Conservation (phyloP, 2,329 filamentous ascomycete genomes). For the Elsinoe batatas region DNA sequence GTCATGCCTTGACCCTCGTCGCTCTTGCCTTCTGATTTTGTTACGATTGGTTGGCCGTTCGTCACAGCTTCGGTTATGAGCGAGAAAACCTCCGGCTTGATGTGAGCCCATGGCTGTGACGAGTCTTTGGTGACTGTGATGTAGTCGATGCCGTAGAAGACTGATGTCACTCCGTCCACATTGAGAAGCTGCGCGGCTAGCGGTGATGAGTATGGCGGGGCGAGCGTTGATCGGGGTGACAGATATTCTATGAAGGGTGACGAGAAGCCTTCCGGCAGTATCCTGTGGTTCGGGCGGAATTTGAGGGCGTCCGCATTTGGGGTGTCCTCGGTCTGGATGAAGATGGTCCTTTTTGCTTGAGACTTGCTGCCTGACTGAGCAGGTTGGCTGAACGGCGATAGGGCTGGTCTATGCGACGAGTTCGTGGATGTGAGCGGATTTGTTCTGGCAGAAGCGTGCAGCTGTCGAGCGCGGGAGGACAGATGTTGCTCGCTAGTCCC, state of each 20-base stretch:
- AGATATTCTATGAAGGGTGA: conserved; percentile 87
- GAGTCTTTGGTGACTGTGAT: conserved; percentile 91
- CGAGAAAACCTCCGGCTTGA: conserved; percentile 91
- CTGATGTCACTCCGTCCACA: conserved; percentile 85
- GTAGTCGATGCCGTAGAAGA: conserved; percentile 92
- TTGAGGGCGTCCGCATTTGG: conserved; percentile 92
- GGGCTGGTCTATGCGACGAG: conserved; percentile 19
- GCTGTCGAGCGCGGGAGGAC: background rate
- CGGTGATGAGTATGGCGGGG: conserved; percentile 81
- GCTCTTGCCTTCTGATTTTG: conserved; percentile 52
- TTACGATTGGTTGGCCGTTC: conserved; percentile 72
- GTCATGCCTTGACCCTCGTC: conserved; percentile 39
- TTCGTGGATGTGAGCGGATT: conserved; percentile 19
- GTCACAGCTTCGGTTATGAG: conserved; percentile 90
- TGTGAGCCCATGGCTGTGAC: conserved; percentile 84
- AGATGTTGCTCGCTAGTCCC: background rate
- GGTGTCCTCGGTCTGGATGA: conserved; percentile 93
- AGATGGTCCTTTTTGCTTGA: conserved; percentile 59
- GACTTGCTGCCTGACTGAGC: conserved; percentile 16
- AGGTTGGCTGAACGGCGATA: conserved; percentile 18
- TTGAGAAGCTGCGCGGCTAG: conserved; percentile 84
- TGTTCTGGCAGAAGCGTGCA: background rate
- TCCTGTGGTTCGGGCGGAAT: conserved; percentile 81
- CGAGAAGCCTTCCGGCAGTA: conserved; percentile 64
- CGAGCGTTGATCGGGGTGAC: conserved; percentile 74